phyloP scores from a whole-genome alignment of 805 yeast genomes.

The Kuraishia capsulata region DNA sequence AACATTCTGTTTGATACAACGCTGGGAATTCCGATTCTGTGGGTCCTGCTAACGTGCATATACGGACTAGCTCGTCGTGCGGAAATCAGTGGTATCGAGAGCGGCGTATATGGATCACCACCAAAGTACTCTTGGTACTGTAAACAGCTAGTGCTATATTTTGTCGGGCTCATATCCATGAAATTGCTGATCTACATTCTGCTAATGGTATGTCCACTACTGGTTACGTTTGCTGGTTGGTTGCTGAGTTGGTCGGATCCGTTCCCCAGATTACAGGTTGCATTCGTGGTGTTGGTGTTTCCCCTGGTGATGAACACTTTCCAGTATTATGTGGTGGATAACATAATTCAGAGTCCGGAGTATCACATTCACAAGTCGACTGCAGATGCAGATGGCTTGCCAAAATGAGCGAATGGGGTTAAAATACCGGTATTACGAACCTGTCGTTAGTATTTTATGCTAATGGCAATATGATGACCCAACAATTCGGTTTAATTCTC shows the following conservation, averaged over 20 bases:
- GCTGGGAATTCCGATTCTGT: conserved; percentile 78
- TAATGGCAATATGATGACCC: too few species aligned
- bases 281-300: conserved; percentile 77
- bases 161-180: conserved; percentile 45
- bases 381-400: too few species aligned
- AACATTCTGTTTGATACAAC: conserved; percentile 89
- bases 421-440: too few species aligned
- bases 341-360: conserved; percentile 54
- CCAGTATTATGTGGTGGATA: conserved; percentile 67
- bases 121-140: conserved; percentile 54
- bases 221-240: conserved; percentile 64
- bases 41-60: conserved; percentile 43
- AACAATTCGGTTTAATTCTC: too few species aligned
- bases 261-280: conserved; percentile 75
- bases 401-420: too few species aligned
- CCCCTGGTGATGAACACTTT: conserved; percentile 68
- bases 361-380: conserved; percentile 4
- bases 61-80: conserved; percentile 35
- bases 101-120: conserved; percentile 59
- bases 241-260: conserved; percentile 76
- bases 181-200: conserved; percentile 53
- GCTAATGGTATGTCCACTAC: conserved; percentile 52
- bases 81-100: conserved; percentile 36
- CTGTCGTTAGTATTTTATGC: too few species aligned
- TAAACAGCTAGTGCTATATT: conserved; percentile 66